Conservation (phyloP, 805 yeast genomes). For the Zygosaccharomyces rouxii region DNA sequence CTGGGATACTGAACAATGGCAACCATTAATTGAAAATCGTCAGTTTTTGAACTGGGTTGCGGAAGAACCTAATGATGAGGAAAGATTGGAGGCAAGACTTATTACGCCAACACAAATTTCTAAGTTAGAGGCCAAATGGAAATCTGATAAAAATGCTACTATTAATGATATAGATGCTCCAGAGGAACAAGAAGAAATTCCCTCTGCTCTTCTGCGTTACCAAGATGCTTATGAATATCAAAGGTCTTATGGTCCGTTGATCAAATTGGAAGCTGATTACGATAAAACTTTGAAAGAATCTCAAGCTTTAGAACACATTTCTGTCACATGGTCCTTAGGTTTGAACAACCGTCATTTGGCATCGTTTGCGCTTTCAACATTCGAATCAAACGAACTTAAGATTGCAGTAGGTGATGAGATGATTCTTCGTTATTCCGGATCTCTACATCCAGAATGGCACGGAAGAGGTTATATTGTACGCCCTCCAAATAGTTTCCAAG, state of each 20-base stretch:
- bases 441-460: conserved; percentile 61
- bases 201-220: conserved; percentile 72
- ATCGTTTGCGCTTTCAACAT: conserved; percentile 61
- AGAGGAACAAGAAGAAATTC: conserved; percentile 53
- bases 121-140: conserved; percentile 78
- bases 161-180: conserved; percentile 57
- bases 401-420: conserved; percentile 85
- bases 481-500: conserved; percentile 62
- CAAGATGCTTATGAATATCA: conserved; percentile 83
- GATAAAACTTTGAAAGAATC: conserved; percentile 72
- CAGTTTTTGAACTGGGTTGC: conserved; percentile 81
- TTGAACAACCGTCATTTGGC: conserved; percentile 63
- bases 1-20: conserved; percentile 91
- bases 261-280: conserved; percentile 75
- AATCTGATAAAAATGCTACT: conserved; percentile 64
- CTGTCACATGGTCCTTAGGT: conserved; percentile 69
- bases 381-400: conserved; percentile 59
- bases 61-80: conserved; percentile 61
- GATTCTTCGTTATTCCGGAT: conserved; percentile 58
- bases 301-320: conserved; percentile 67
- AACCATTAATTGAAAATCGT: conserved; percentile 74
- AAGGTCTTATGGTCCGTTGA: conserved; percentile 76
- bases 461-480: conserved; percentile 66
- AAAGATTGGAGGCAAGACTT: conserved; percentile 49
- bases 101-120: conserved; percentile 62